Conservation (phyloP, 1,284 basidiomycete species). For the Cutaneotrichosporon sp. region DNA sequence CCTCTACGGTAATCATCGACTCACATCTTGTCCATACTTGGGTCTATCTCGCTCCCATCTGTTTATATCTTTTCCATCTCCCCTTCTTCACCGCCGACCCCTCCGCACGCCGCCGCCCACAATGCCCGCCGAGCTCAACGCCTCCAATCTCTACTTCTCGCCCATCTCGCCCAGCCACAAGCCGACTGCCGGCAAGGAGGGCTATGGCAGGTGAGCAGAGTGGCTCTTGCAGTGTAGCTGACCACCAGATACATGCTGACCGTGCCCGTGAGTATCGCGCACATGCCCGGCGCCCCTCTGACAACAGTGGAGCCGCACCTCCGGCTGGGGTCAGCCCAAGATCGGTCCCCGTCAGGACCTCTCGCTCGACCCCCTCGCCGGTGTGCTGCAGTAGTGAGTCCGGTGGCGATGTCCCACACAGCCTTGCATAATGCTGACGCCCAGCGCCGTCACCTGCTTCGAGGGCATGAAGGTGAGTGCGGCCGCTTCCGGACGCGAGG, state of each 20-base stretch:
- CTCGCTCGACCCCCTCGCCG: slow-evolving; percentile 45
- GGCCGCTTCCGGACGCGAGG: not conserved
- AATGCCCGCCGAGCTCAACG: slow-evolving; percentile 30
- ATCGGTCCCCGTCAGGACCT: slow-evolving; percentile 42
- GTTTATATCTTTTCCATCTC: not conserved
- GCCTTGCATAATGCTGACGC: not conserved
- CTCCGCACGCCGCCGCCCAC: not conserved
- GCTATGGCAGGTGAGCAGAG: slow-evolving; percentile 33
- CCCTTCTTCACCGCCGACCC: not conserved
- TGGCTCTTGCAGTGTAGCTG: slow-evolving; percentile 17
- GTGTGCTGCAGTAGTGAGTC: slow-evolving; percentile 47
- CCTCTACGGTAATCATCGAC: no score
- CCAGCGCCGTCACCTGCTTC: slow-evolving; percentile 48
- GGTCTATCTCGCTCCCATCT: not conserved
- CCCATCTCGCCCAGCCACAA: slow-evolving; percentile 40
- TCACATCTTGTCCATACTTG: not conserved
- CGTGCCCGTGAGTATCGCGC: slow-evolving; percentile 20
- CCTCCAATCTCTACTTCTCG: slow-evolving; percentile 44
- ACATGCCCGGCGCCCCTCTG: not conserved
- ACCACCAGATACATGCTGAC: slow-evolving; percentile 40
- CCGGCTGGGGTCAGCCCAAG: slow-evolving; percentile 50
- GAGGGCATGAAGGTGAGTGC: slow-evolving; percentile 52
- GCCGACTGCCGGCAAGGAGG: slow-evolving; percentile 21
- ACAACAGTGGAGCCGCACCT: slow-evolving; percentile 18
- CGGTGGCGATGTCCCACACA: no score